Percentiles rank a stretch among this genome's conserved stretches.
Conservation (phyloP, 2,329 filamentous ascomycete genomes). For the Fusarium agapanthi region DNA sequence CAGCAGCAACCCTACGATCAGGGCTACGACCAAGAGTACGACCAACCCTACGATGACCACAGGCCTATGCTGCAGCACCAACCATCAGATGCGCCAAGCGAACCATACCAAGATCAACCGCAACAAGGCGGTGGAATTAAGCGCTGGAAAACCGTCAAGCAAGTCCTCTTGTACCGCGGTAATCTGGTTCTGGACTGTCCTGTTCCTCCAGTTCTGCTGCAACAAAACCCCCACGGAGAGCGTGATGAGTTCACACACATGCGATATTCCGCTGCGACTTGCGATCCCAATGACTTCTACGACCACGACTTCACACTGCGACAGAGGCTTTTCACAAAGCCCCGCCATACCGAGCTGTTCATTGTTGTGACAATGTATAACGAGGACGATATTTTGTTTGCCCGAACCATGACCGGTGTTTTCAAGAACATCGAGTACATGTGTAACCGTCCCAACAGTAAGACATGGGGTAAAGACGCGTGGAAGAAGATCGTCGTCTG, state of each 20-base stretch:
- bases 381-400: conserved; percentile 95
- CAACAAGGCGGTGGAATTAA: conserved; percentile 65
- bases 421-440: conserved; percentile 99
- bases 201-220: conserved; percentile 86
- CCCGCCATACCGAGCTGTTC: conserved; percentile 91
- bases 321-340: conserved; percentile 91
- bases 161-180: conserved; percentile 95
- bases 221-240: conserved; percentile 88
- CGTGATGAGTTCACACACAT: conserved; percentile 92
- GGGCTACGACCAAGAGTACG: conserved; percentile 70
- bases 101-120: conserved; percentile 57
- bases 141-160: conserved; percentile 98
- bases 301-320: conserved; percentile 90
- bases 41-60: conserved; percentile 73
- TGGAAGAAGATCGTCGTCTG: conserved; percentile 99
- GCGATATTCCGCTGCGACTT: conserved; percentile 94
- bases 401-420: conserved; percentile 93
- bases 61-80: conserved; percentile 79
- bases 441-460: conserved; percentile 91
- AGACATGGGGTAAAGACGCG: conserved; percentile 97
- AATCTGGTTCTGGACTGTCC: conserved; percentile 98
- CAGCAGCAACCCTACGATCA: conserved; percentile 74
- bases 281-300: conserved; percentile 89
- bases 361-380: conserved; percentile 99
- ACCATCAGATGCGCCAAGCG: conserved; percentile 54